A percentile compares a stretch with the other conserved stretches of the same genome.
These are phyloP conservation scores for Trichoderma gamsii DNA, from an alignment of 495 filamentous ascomycete species.

Conservation along the genomic window DNA sequence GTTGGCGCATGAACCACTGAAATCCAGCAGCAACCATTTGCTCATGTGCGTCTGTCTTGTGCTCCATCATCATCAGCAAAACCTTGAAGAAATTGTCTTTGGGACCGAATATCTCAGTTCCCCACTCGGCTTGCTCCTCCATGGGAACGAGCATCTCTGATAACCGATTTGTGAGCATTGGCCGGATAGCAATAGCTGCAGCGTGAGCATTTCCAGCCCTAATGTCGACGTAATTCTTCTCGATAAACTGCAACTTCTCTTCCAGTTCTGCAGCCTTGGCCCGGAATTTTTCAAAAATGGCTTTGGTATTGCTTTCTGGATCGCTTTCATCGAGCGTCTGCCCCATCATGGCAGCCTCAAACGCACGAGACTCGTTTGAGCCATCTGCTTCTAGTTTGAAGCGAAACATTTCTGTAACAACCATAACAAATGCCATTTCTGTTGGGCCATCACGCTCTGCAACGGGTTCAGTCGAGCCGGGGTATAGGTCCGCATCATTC, in stretches of 20 bases:
- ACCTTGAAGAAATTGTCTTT: conserved; percentile 45
- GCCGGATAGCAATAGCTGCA: conserved; percentile 43
- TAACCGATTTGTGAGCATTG: conserved; percentile 38
- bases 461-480: conserved; percentile 48
- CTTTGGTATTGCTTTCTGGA: conserved; percentile 34
- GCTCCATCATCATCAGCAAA: conserved; percentile 37
- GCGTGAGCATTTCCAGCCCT: conserved; percentile 56
- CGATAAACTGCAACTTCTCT: conserved; percentile 38
- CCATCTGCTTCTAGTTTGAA: conserved; percentile 37
- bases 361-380: conserved; percentile 22
- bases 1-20: conserved; percentile 44
- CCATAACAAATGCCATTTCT: conserved; percentile 63
- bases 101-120: conserved; percentile 29
- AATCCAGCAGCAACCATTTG: conserved; percentile 34
- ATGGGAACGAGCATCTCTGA: conserved; percentile 38
- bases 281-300: conserved; percentile 36
- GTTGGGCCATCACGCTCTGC: conserved; percentile 52
- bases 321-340: conserved; percentile 12
- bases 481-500: conserved; percentile 54
- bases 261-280: conserved; percentile 41
- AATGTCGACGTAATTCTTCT: conserved; percentile 52
- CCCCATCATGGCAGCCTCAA: conserved; percentile 40
- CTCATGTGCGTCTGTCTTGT: conserved; percentile 37
- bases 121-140: conserved; percentile 39
- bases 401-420: conserved; percentile 38